Evolutionary conservation across 2,329 filamentous ascomycete species (phyloP).

Genomic region (Stagonosporopsis chrysanthemi): DNA sequence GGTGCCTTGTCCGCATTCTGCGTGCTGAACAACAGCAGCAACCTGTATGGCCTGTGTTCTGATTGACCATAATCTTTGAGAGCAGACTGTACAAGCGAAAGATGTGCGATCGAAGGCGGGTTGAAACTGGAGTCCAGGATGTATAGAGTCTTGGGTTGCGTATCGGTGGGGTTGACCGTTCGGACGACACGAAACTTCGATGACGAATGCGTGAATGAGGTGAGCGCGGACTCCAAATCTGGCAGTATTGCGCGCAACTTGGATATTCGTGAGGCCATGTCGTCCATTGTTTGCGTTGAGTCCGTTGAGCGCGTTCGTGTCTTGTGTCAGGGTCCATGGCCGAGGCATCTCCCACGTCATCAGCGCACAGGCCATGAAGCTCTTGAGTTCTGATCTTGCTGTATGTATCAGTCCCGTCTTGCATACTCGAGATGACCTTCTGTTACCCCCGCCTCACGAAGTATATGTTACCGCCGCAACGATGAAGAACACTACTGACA

Average conservation of each 20-base stretch:
- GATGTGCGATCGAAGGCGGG: constrained; percentile 67
- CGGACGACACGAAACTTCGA: constrained; percentile 47
- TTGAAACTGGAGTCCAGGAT: constrained; percentile 73
- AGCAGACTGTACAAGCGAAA: constrained; percentile 62
- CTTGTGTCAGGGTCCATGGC: constrained; percentile 4
- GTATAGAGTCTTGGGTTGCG: constrained; percentile 58
- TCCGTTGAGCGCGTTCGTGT: constrained; percentile 11
- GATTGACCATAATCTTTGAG: constrained; percentile 49
- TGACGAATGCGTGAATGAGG: constrained; percentile 42
- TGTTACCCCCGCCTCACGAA: background rate
- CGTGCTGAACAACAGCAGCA: constrained; percentile 68
- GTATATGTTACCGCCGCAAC: constrained; percentile 5
- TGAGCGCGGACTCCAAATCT: constrained; percentile 43
- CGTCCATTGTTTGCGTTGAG: constrained; percentile 19
- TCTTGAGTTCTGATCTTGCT: background rate
- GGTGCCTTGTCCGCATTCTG: constrained; percentile 72
- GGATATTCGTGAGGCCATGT: constrained; percentile 42
- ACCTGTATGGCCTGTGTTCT: constrained; percentile 52
- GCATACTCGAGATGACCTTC: background rate
- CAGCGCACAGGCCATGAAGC: constrained; percentile 1
- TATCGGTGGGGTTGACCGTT: constrained; percentile 43
- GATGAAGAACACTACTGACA: constrained; percentile 3
- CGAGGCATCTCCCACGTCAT: constrained; percentile 10
- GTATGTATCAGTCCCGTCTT: background rate
- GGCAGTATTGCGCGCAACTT: constrained; percentile 40